Conservation (phyloP, 352 stramenopile genomes). For the Hyaloperonospora arabidopsidis region DNA sequence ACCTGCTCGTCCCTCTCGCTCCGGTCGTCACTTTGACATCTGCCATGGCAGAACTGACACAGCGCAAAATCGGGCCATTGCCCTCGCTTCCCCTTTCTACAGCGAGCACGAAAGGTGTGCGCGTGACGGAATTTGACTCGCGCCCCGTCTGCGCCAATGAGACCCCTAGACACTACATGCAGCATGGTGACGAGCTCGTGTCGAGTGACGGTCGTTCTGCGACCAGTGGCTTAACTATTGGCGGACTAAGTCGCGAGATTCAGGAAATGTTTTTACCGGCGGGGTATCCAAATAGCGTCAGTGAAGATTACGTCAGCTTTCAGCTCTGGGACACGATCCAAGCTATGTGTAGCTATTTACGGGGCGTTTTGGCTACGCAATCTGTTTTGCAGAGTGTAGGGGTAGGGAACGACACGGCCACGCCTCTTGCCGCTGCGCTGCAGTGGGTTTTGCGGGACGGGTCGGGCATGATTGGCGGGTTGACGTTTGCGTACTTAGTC, state of each 20-base stretch:
- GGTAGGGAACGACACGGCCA: conserved; percentile 84
- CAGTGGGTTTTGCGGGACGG: conserved; percentile 74
- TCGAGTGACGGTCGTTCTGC: conserved; percentile 8
- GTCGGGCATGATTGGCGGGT: conserved; percentile 83
- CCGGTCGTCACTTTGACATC: not conserved
- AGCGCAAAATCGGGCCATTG: conserved; percentile 38
- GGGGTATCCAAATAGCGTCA: conserved; percentile 81
- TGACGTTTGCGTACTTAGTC: conserved; percentile 91
- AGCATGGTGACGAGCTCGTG: conserved; percentile 30
- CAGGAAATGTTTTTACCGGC: conserved; percentile 83
- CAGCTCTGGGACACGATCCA: conserved; percentile 94
- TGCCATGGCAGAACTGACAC: conserved; percentile 36
- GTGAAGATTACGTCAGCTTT: conserved; percentile 90
- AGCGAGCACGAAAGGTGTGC: conserved; percentile 18
- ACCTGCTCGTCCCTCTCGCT: not conserved
- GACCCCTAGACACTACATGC: conserved; percentile 39
- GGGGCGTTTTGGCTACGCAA: conserved; percentile 88
- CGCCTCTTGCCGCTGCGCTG: conserved; percentile 59
- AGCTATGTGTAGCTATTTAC: conserved; percentile 91
- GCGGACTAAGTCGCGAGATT: conserved; percentile 44
- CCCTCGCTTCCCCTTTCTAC: conserved; percentile 10
- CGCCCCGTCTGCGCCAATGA: conserved; percentile 49
- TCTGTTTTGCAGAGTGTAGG: conserved; percentile 90
- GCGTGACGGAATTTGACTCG: conserved; percentile 51
- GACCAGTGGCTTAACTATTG: conserved; percentile 25